phyloP scores from a whole-genome alignment of 345 rosid genomes.

The Triadica sebifera region DNA sequence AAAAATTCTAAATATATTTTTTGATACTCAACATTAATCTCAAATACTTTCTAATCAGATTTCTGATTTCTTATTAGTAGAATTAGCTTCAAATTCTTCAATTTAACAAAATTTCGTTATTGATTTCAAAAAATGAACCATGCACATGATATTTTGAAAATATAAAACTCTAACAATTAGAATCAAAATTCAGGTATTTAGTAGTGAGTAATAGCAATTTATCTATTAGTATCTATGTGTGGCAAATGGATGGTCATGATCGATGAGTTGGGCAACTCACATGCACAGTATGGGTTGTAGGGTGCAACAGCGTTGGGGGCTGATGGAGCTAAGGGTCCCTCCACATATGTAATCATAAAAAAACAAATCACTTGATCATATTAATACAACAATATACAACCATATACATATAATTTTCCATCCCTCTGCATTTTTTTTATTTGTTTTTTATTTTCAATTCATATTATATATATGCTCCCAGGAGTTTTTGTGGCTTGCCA shows the following conservation, averaged over 20 bases:
- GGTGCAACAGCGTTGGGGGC: conserved; percentile 30
- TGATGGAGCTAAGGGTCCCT: conserved; percentile 17
- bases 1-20: too few relatives aligned
- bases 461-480: too few relatives aligned
- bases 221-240: neutral
- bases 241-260: conserved; percentile 36
- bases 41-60: too few relatives aligned
- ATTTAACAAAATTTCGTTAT: too few relatives aligned
- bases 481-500: neutral
- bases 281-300: conserved; percentile 44
- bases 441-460: neutral
- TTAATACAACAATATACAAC: neutral
- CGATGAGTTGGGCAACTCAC: conserved; percentile 47
- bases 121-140: too few relatives aligned
- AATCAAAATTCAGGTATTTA: too few relatives aligned
- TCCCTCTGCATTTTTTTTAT: neutral
- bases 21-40: too few relatives aligned
- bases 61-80: too few relatives aligned
- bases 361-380: neutral
- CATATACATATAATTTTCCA: neutral
- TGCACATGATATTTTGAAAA: too few relatives aligned
- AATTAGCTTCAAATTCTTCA: too few relatives aligned
- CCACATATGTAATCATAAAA: neutral
- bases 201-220: too few relatives aligned
- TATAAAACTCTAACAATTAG: too few relatives aligned